Evolutionary conservation across 2,329 filamentous ascomycete genomes (phyloP).

Genomic region (Ilyonectria sp.): DNA sequence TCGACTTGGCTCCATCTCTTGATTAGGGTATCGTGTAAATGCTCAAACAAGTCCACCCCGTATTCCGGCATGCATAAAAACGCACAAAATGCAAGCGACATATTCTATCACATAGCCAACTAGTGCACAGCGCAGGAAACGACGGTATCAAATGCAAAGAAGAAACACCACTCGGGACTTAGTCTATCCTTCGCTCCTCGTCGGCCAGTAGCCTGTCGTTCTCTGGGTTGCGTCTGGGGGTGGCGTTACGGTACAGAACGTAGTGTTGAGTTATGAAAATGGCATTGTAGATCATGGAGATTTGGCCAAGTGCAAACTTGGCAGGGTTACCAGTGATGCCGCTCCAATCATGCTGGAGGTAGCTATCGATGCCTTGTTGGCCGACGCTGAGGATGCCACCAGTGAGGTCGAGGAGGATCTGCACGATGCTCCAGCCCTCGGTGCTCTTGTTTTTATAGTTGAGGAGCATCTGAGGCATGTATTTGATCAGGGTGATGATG

Average conservation of each 20-base stretch:
- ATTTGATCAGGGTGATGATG: slow-evolving; percentile 90
- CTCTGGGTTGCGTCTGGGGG: slow-evolving; percentile 36
- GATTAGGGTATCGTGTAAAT: slow-evolving; percentile 20
- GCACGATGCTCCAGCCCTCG: slow-evolving; percentile 86
- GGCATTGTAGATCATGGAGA: slow-evolving; percentile 88
- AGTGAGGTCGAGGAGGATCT: slow-evolving; percentile 86
- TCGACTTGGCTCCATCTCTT: slow-evolving; percentile 8
- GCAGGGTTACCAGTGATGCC: slow-evolving; percentile 93
- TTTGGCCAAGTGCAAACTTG: slow-evolving; percentile 88
- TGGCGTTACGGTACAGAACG: slow-evolving; percentile 72
- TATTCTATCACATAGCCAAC: slow-evolving; percentile 10
- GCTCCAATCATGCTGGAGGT: slow-evolving; percentile 87
- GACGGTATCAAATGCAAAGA: not conserved
- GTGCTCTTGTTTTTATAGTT: slow-evolving; percentile 92
- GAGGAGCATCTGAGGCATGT: slow-evolving; percentile 86
- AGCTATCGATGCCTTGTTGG: slow-evolving; percentile 89
- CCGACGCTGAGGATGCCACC: slow-evolving; percentile 86
- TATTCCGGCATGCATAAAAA: slow-evolving; percentile 4
- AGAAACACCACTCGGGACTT: slow-evolving; percentile 6
- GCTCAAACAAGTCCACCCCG: slow-evolving; percentile 10
- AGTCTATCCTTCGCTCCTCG: slow-evolving; percentile 48
- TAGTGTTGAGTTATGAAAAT: slow-evolving; percentile 94
- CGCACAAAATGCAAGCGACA: slow-evolving; percentile 7
- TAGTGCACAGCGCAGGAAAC: not conserved
- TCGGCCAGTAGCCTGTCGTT: slow-evolving; percentile 48